Percentiles rank a stretch among this genome's conserved stretches.
phyloP scores from a whole-genome alignment of 306 rosid genomes.

The Vigna mungo region DNA sequence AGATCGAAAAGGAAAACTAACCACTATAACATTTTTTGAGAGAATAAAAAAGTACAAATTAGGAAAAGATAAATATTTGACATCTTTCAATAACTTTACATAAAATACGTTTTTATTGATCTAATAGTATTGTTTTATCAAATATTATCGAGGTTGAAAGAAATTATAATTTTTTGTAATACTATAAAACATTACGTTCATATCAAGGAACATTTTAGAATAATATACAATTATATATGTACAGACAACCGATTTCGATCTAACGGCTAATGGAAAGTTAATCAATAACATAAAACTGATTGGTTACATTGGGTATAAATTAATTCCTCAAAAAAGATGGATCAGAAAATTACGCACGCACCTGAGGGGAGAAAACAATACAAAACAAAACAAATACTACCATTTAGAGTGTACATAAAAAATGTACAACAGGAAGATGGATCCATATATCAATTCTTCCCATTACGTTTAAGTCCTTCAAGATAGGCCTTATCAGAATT shows the following conservation, averaged over 20 bases:
- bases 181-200: neutral
- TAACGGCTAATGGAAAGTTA: neutral
- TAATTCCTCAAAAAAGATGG: neutral
- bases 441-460: constrained; percentile 45
- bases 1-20: no score
- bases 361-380: constrained; percentile 38
- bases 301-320: neutral
- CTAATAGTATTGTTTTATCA: neutral
- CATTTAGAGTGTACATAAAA: constrained; percentile 39
- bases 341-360: constrained; percentile 26
- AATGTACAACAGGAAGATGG: constrained; percentile 49
- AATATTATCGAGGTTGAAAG: no score
- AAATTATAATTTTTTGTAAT: no score
- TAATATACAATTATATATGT: neutral
- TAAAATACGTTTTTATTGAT: neutral
- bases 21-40: no score
- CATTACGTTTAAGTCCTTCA: constrained; percentile 46
- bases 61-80: no score
- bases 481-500: constrained; percentile 69
- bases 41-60: no score
- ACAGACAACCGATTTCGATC: neutral
- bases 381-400: constrained; percentile 37
- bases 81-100: neutral
- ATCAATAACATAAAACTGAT: neutral
- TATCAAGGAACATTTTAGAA: neutral